phyloP scores from a whole-genome alignment of 1,284 basidiomycete genomes.

The Ganoderma resinaceum region DNA sequence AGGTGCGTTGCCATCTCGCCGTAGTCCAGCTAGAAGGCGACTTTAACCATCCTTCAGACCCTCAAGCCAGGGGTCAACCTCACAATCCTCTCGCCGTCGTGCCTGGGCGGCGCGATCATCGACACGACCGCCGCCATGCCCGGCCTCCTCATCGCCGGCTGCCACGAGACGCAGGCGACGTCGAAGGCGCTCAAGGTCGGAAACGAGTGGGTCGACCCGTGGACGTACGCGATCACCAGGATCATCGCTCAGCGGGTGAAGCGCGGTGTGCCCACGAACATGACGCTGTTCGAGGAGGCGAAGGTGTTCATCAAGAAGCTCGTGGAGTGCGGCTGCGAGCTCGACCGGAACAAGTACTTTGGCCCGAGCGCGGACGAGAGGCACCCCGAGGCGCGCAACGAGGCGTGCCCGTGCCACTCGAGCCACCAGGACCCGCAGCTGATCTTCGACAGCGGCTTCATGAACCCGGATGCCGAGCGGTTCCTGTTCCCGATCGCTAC shows the following conservation, averaged over 20 bases:
- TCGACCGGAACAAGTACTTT: neutral
- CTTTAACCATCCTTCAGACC: neutral
- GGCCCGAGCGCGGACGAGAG: neutral
- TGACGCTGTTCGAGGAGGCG: neutral
- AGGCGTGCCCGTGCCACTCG: too few relatives aligned
- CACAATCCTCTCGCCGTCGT: neutral
- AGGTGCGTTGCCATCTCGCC: neutral
- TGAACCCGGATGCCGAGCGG: neutral
- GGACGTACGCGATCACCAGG: neutral
- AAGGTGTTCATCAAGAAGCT: neutral
- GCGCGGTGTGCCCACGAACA: neutral
- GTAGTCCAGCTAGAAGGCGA: neutral
- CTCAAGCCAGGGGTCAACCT: neutral
- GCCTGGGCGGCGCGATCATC: neutral
- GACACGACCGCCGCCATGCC: neutral
- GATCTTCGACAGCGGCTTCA: neutral
- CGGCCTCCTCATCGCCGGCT: neutral
- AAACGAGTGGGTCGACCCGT: neutral
- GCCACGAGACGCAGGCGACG: neutral
- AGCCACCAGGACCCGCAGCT: slow-evolving; percentile 5
- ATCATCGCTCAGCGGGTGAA: neutral
- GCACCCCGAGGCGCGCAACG: neutral
- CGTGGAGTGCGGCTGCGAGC: neutral
- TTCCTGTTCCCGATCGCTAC: neutral
- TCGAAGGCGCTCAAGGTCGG: neutral